Base-by-base conservation (phyloP, 2,329 filamentous ascomycete species). In the Cladosporium sp. region DNA sequence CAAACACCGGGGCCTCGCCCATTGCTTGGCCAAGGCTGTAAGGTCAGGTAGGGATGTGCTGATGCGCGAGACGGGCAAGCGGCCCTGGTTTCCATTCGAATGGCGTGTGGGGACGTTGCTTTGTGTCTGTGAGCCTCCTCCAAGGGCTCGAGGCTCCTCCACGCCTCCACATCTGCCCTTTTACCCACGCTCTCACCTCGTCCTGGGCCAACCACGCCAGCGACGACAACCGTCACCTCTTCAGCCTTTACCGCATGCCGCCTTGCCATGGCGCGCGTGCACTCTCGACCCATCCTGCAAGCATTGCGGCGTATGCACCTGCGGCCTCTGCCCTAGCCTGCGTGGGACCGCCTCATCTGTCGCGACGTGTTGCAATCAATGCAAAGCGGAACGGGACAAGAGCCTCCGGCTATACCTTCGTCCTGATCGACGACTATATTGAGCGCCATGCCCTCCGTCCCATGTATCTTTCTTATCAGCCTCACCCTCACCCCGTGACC, bases 401-500 rank as follows among this genome's bases (percentile, higher is more conserved):
- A 63, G 60, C 60, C 60, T 63, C 60, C 60, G 60, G 49, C 60
- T 63, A 63, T 63, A 54, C 48, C 49, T 63, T 63, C 49, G 51
- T 26, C 32, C 49, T 25, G 21, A 63, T 63, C 21, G 46, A 34
- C 48, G 43, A 36, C 49, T 63, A 56, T 56, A 63, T 46, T 63
- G 49, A 43, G 60, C 49, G 34, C 32, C 49, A 43, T 54, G 25
- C 46, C 60, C 60, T 36, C 60, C 60, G 34, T 30, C 23, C 28
- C 32, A 28, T 63, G 49, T 63, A 63, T 10, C 49, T 56, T 54
- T 46, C 39, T 16, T 49, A 54, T 26, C 30, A 56, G 32, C 43
- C 60, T 56, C 32, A 34, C 34, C 18, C 46, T n/a, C 28, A 26
- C 21, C 60, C 30, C 48, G 32, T 63, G 60, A 54, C 34, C 26